A percentile compares a stretch with the other conserved stretches of the same genome.
phyloP scores from a whole-genome alignment of 805 yeast genomes.

The Priceomyces medius region DNA sequence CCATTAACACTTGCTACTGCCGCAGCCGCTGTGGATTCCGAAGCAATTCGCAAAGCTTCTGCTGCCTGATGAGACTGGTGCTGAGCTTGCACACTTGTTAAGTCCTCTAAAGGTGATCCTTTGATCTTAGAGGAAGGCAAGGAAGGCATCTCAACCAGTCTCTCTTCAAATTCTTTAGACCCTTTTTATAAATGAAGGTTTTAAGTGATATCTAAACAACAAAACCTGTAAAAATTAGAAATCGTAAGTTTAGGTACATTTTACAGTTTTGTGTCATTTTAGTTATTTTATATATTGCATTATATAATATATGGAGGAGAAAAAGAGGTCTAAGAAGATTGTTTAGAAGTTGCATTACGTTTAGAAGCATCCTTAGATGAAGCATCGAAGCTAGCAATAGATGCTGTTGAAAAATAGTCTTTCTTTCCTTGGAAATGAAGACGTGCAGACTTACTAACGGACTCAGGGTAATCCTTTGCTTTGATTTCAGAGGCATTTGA shows the following conservation, averaged over 20 bases:
- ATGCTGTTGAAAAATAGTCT: conserved; percentile 7
- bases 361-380: background rate
- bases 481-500: background rate
- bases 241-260: background rate
- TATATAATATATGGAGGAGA: conserved; percentile 1
- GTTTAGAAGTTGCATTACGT: background rate
- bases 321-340: background rate
- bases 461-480: background rate
- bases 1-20: conserved; percentile 4
- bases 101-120: conserved; percentile 3
- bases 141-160: conserved; percentile 5
- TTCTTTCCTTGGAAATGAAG: background rate
- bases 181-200: background rate
- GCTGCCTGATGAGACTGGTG: conserved; percentile 18
- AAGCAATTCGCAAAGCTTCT: conserved; percentile 20
- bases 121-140: conserved; percentile 9
- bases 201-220: background rate
- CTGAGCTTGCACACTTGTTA: conserved; percentile 5
- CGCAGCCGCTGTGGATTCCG: conserved; percentile 14
- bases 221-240: conserved; percentile 8
- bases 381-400: background rate
- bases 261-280: conserved; percentile 4
- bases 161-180: background rate
- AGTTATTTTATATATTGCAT: background rate
- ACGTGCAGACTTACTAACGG: background rate